Evolutionary conservation across 257 asterid species (phyloP), one percentile per base, ranked within the genome.

Genomic region (Forsythia suspensa): DNA sequence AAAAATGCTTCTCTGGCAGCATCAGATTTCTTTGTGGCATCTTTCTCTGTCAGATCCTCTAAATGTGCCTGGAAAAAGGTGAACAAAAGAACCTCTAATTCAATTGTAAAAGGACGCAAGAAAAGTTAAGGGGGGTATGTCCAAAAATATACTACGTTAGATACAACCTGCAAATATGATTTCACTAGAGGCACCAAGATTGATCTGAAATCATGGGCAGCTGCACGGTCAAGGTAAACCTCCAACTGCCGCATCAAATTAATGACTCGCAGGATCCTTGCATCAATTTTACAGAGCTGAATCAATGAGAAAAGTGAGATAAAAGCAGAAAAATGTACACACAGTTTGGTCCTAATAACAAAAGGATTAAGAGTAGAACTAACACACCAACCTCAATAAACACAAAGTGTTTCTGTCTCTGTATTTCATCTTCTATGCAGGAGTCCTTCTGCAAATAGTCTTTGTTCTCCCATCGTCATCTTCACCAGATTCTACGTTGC

Each of bases 231-330:
- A 81, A 95, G 97, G 80, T 89, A 89, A 73, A 76, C 80, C 86
- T 92, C 93, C 86, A 90, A 83, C 84, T 89, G 95, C 84, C 86
- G 97, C 94, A 93, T 93, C 80, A 82, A 91, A 29, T 82, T 87
- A 85, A 91, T 82, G 66, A 83, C 67, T 77, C 87, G 84, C 99
- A 92, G 81, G 76, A 95, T 87, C 84, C 89, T 88, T 74, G 93
- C 97, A 75, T 95, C 99, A 43, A 88, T 85, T 86, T 91, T 93
- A 86, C 99, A 90, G 77, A 95, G 89, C 99, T 95, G 97, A 76
- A 92, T 71, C 80, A 77, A 24, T 76, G 69, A 74, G 71, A 84
- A 71, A 68, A 73, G 84, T 85, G 77, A 85, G 86, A 82, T 70
- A 39, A 72, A 72, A 81, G 43, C 41, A 43, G 79, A 76, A 80